Evolutionary conservation across 345 rosid genomes (phyloP), one percentile per base, ranked within the genome.

Genomic region (Aegle marmelos): DNA sequence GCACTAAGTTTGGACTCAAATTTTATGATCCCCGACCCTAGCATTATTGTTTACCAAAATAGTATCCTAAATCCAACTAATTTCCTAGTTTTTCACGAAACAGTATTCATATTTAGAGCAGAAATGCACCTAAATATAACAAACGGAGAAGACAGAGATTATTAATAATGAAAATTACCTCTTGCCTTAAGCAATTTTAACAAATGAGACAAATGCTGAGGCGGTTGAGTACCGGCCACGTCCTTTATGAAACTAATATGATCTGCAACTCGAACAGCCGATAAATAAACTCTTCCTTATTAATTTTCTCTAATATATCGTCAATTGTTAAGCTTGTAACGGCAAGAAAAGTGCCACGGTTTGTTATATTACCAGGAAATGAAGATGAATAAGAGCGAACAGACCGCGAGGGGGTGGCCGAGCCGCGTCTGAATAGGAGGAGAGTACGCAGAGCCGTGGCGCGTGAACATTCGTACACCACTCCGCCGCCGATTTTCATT

Each of bases 181-280:
- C 86, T 91, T 61, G 88, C 85, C 76, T 48, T 86, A 72, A 89
- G 93, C 66, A 91, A 83, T 25, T 75, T 87, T 71, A 89, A 75
- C 45, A 91, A 78, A 58, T 90, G 85, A 79, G 81, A 76, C 86
- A 94, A 81, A 83, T 90, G 86, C 83, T 72, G 82, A 39, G 98
- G 97, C 82, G 95, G 91, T 79, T 85, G 81, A 80, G 88, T 78
- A 76, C 85, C 89, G 37, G 91, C 94, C 60, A 92, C 87, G 14
- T 90, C 90, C 82, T 79, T 82, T 77, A 94, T 80, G 83, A 92
- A 92, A 63, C 84, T 78, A 16, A 79, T 56, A 79, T 91, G 96
- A 4, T 88, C 97, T 91, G 85, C 81, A 80, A 80, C 37, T 63
- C 39, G 10, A 63, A 63, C 33, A 28, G 31, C 68, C 22, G n/a